Percentiles rank a stretch among this genome's conserved stretches.
phyloP scores from a whole-genome alignment of 805 yeast species.

The Saccharomycopsis amapae region DNA sequence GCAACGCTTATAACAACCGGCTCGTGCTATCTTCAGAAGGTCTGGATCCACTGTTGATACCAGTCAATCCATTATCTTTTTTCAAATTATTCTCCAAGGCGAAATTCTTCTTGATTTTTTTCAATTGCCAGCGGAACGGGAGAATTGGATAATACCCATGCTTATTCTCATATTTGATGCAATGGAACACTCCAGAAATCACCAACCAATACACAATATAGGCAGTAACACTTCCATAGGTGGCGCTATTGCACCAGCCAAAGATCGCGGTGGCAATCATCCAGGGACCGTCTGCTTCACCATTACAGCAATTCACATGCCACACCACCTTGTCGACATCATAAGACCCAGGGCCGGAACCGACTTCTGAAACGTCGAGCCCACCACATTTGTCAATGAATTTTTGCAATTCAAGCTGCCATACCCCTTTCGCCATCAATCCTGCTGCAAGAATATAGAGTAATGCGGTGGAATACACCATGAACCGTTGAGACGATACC shows the following conservation, averaged over 20 bases:
- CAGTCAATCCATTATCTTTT: background rate
- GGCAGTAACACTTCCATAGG: slow-evolving; percentile 75
- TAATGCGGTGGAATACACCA: slow-evolving; percentile 70
- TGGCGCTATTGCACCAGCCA: slow-evolving; percentile 93
- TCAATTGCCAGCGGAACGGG: slow-evolving; percentile 55
- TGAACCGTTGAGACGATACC: slow-evolving; percentile 64
- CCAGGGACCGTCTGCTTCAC: slow-evolving; percentile 84
- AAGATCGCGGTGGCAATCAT: slow-evolving; percentile 81
- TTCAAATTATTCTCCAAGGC: background rate
- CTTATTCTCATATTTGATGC: slow-evolving; percentile 46
- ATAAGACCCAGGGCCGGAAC: slow-evolving; percentile 89
- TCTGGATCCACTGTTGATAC: too few relatives aligned
- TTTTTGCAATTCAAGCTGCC: slow-evolving; percentile 78
- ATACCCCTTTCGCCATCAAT: slow-evolving; percentile 74
- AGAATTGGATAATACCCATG: slow-evolving; percentile 52
- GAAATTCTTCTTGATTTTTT: slow-evolving; percentile 37
- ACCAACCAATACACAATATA: slow-evolving; percentile 65
- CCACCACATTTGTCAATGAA: slow-evolving; percentile 72
- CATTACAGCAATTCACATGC: slow-evolving; percentile 95
- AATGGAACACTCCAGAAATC: slow-evolving; percentile 36
- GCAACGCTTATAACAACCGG: too few relatives aligned
- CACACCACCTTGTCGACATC: slow-evolving; percentile 72
- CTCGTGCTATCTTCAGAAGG: background rate
- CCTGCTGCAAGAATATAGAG: slow-evolving; percentile 83
- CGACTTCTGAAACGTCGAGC: slow-evolving; percentile 77